These are phyloP conservation scores for Balamuthia mandrillaris DNA, from an alignment of 208 protist genomes.

Conservation along the genomic window DNA sequence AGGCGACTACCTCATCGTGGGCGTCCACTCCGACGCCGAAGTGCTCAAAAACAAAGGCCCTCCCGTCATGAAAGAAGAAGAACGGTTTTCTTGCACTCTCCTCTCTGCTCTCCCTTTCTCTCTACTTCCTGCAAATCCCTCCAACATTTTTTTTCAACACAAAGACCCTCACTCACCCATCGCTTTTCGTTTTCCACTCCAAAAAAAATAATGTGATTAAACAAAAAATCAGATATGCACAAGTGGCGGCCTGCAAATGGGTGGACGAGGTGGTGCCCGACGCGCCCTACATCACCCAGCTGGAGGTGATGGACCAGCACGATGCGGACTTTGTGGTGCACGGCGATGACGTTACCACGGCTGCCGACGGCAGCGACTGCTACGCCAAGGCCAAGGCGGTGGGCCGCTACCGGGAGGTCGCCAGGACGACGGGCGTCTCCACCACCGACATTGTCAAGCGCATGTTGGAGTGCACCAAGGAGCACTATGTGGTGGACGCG, in stretches of 20 bases:
- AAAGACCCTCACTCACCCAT: too few species aligned
- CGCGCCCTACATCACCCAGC: slow-evolving; percentile 82
- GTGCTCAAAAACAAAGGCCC: slow-evolving; percentile 91
- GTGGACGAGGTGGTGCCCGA: slow-evolving; percentile 92
- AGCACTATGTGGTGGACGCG: slow-evolving; percentile 53
- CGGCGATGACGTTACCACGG: slow-evolving; percentile 96
- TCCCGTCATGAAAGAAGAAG: slow-evolving; percentile 93
- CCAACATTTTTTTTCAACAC: too few species aligned
- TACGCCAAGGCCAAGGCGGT: slow-evolving; percentile 88
- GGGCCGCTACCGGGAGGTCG: slow-evolving; percentile 42
- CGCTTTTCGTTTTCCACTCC: neutral
- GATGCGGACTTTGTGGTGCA: slow-evolving; percentile 93
- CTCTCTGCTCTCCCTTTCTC: neutral
- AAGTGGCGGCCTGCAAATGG: slow-evolving; percentile 95
- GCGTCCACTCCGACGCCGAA: slow-evolving; percentile 93
- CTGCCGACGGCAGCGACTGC: slow-evolving; percentile 87
- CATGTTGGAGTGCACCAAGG: slow-evolving; percentile 91
- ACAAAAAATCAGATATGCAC: slow-evolving; percentile 60
- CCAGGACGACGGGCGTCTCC: slow-evolving; percentile 89
- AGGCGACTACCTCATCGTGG: slow-evolving; percentile 91
- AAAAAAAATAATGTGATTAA: neutral
- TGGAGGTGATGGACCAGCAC: slow-evolving; percentile 79
- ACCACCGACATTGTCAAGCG: slow-evolving; percentile 96
- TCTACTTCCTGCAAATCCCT: neutral
- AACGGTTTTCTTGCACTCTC: slow-evolving; percentile 64